Conservation (phyloP, 75 land plant genomes). For the Pinus albicaulis region DNA sequence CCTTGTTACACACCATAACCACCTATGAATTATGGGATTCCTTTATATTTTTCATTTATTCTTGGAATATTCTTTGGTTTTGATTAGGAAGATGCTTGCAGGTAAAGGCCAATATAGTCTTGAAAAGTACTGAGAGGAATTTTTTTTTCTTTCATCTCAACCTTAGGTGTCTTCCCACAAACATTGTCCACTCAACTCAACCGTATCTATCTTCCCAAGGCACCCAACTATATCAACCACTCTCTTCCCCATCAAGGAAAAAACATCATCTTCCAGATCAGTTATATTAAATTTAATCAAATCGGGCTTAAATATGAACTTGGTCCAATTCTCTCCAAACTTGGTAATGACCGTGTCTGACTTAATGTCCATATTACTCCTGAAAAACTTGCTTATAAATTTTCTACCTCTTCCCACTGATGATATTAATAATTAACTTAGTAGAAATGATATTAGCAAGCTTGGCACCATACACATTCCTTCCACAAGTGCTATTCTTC, state of each 20-base stretch:
- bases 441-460: slow-evolving; percentile 93
- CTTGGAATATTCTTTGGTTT: too few relatives aligned
- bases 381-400: slow-evolving; percentile 96
- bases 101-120: too few relatives aligned
- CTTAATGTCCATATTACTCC: slow-evolving; percentile 81
- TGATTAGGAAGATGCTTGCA: too few relatives aligned
- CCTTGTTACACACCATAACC: too few relatives aligned
- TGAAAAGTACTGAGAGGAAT: too few relatives aligned
- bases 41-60: too few relatives aligned
- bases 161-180: slow-evolving; percentile 6
- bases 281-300: too few relatives aligned
- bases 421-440: slow-evolving; percentile 88
- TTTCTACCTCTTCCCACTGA: slow-evolving; percentile 81
- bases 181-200: too few relatives aligned
- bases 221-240: too few relatives aligned
- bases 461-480: slow-evolving; percentile 87
- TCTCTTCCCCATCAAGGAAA: slow-evolving; percentile 85
- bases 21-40: too few relatives aligned
- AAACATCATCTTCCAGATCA: slow-evolving; percentile 34
- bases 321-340: slow-evolving; percentile 95
- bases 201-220: too few relatives aligned
- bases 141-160: too few relatives aligned
- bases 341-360: slow-evolving; percentile 73
- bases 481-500: slow-evolving; percentile 86
- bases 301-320: slow-evolving; percentile 23